Evolutionary conservation across 768 basidiomycete species (phyloP), one percentile per base, ranked within the genome.

Genomic region (Suillus subaureus): DNA sequence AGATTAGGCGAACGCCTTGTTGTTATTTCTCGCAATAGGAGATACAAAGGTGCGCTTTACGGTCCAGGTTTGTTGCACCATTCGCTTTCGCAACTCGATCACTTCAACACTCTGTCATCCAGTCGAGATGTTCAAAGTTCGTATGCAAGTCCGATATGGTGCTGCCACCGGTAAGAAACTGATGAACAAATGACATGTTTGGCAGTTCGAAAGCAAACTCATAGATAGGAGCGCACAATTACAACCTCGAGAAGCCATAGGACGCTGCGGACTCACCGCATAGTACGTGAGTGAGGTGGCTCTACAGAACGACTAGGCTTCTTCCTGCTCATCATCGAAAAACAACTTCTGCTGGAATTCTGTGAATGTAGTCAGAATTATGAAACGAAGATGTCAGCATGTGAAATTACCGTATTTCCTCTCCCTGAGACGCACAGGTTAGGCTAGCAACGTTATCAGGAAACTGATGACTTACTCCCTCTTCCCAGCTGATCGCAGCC

Each of bases 61-160:
- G n/a, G 92, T 76, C 97, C 97, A 61, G 95, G 89, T 90, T 37
- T 52, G 80, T 70, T 13, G 35, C 45, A 12, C 26, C 51, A n/a
- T 11, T 49, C 39, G 43, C 15, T 28, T 15, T 15, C 21, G 35
- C 43, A 3, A 42, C 54, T 37, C n/a, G 33, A 12, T 43, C 28
- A 8, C 23, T 58, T 47, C 7, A 31, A 66, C 21, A 49, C 18
- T 40, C 26, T 63, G n/a, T 43, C 18, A 67, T 51, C 62, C 66
- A 94, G 93, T 95, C 61, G 97, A 99, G 78, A 94, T 99, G 92
- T 98, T 98, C 82, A 99, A 99, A 79, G 94, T 98, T 35, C 86
- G 93, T 18, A 97, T 97, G 97, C 96, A 97, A 78, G 96, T 92
- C 8, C 93, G 97, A 74, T 97, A 97, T 70, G 97, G 96, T 13